A percentile compares a stretch with the other conserved stretches of the same genome.
Evolutionary conservation across 106 monocot genomes (phyloP).

Genomic region (Allium sativum): DNA sequence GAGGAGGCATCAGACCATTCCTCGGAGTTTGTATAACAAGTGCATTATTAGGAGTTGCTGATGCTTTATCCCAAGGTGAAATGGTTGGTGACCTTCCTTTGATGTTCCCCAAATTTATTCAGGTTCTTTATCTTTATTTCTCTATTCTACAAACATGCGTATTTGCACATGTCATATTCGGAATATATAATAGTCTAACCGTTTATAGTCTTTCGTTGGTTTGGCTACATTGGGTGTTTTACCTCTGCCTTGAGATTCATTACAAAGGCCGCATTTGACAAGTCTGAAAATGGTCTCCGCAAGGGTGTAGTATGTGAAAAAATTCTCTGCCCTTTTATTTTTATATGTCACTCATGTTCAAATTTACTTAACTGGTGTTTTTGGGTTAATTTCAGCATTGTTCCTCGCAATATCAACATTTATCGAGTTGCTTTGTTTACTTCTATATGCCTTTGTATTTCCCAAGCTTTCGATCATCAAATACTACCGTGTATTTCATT

Average conservation of each 20-base stretch:
- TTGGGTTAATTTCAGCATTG: slow-evolving; percentile 3
- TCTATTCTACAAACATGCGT: neutral
- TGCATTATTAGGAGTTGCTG: slow-evolving; percentile 40
- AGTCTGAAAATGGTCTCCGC: slow-evolving; percentile 41
- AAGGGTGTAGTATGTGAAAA: slow-evolving; percentile 44
- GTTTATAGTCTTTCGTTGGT: slow-evolving; percentile 41
- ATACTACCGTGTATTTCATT: no score
- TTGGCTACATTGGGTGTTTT: slow-evolving; percentile 41
- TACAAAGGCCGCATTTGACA: slow-evolving; percentile 44
- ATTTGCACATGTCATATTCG: no score
- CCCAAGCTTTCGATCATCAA: slow-evolving; percentile 75
- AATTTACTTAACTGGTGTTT: no score
- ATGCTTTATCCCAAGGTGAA: slow-evolving; percentile 47
- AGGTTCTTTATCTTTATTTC: slow-evolving; percentile 24
- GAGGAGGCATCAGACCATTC: slow-evolving; percentile 34
- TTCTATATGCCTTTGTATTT: slow-evolving; percentile 80
- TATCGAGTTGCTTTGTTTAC: slow-evolving; percentile 64
- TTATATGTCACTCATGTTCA: no score
- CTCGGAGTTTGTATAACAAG: slow-evolving; percentile 32
- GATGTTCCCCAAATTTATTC: slow-evolving; percentile 49
- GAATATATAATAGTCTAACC: no score
- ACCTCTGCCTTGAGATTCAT: slow-evolving; percentile 48
- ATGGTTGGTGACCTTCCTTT: slow-evolving; percentile 53
- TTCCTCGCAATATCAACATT: slow-evolving; percentile 55
- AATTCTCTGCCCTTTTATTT: no score